Base-by-base conservation (phyloP, 805 yeast species). In the Brettanomyces nanus region DNA sequence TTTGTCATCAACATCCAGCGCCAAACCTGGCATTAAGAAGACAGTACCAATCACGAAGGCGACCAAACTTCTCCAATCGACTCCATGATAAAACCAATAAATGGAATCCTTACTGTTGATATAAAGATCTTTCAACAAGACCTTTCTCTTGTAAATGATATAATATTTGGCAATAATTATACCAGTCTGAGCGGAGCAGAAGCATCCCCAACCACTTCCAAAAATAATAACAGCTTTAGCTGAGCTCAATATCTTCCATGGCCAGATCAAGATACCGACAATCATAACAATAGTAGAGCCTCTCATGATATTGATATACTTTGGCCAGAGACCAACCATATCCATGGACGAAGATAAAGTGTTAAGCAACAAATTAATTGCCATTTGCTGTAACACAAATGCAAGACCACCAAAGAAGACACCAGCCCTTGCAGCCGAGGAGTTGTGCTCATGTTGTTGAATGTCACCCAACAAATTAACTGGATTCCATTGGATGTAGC, bases 111-210 rank as follows among this genome's bases (percentile, higher is more conserved):
- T 38, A 18, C 47, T 39, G n/a, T 48, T 51, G n/a, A 59, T 53
- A 49, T 61, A 72, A 30, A 70, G 45, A 38, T 70, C 68, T 9
- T 58, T 48, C 31, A 69, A 48, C 43, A 63, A 58, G 33, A 69
- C 37, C 39, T 63, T 60, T 40, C 61, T 55, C 23, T 59, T 53
- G 48, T 74, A 57, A 7, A 68, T 58, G 17, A 67, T 37, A 51
- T 53, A 62, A 43, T 53, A 67, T 37, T 69, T 73, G 26, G 63
- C 54, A 25, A 62, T 42, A 36, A 63, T 51, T 23, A 80, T 81
- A 42, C 90, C 94, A 5, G 85, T 82, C 52, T 82, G 78, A 13
- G 89, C 75, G n/a, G 85, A 76, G 42, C 82, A 62, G 66, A 83
- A 81, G 33, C 68, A 53, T 2, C 62, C 69, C 14, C 59, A 51